phyloP scores from a whole-genome alignment of 768 basidiomycete species.

The Serendipita vermifera region DNA sequence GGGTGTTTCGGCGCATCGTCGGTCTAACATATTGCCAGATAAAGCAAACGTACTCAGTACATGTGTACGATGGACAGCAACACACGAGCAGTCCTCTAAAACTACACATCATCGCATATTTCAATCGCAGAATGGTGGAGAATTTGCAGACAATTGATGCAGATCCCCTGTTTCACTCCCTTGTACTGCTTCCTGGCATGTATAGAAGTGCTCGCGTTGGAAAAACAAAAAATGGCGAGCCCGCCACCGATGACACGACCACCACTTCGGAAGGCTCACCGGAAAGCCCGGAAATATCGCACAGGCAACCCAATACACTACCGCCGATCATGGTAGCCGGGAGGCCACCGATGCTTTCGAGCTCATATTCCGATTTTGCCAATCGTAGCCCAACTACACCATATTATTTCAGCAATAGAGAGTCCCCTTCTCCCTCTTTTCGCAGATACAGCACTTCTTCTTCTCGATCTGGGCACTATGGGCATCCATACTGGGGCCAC shows the following conservation, averaged over 20 bases:
- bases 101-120: conserved; percentile 6
- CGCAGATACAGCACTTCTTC: background rate
- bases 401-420: no score
- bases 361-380: background rate
- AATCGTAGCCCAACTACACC: background rate
- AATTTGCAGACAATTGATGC: background rate
- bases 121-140: conserved; percentile 3
- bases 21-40: background rate
- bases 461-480: background rate
- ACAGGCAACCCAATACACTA: background rate
- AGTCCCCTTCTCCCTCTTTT: no score
- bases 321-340: background rate
- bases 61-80: background rate
- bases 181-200: conserved; percentile 7
- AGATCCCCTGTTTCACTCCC: background rate
- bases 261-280: background rate
- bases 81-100: background rate
- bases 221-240: conserved; percentile 5
- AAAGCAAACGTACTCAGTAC: conserved; percentile 7
- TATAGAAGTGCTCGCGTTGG: conserved; percentile 6
- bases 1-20: background rate
- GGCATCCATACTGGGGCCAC: background rate
- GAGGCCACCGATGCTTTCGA: background rate
- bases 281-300: no score
- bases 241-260: background rate